phyloP scores from a whole-genome alignment of 2,329 filamentous ascomycete species.

The Stagonosporopsis cucurbitacearum region DNA sequence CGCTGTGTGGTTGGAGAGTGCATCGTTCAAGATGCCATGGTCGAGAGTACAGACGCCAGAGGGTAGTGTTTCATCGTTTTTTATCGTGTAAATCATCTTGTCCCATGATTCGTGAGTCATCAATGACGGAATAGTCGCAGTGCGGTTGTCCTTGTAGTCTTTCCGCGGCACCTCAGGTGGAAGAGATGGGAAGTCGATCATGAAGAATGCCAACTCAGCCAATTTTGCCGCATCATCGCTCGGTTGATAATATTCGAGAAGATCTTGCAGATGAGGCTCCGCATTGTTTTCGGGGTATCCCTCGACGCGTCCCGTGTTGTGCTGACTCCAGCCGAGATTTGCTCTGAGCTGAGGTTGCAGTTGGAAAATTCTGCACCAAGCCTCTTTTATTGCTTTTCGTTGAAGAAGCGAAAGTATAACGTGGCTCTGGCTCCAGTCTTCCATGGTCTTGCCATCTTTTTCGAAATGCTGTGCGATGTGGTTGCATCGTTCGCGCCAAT shows the following conservation, averaged over 20 bases:
- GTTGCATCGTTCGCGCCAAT: slow-evolving; percentile 68
- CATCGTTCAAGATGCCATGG: slow-evolving; percentile 1
- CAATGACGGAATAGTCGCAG: neutral
- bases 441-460: slow-evolving; percentile 56
- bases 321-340: slow-evolving; percentile 32
- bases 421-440: slow-evolving; percentile 70
- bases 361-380: slow-evolving; percentile 55
- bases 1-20: neutral
- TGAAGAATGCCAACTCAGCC: slow-evolving; percentile 32
- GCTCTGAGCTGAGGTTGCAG: slow-evolving; percentile 21
- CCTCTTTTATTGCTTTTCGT: slow-evolving; percentile 63
- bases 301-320: slow-evolving; percentile 36
- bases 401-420: slow-evolving; percentile 70
- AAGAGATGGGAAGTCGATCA: slow-evolving; percentile 15
- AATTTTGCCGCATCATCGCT: slow-evolving; percentile 26
- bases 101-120: slow-evolving; percentile 10
- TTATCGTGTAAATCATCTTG: slow-evolving; percentile 13
- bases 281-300: slow-evolving; percentile 36
- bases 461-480: slow-evolving; percentile 72
- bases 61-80: slow-evolving; percentile 16
- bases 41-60: slow-evolving; percentile 5
- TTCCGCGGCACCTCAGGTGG: slow-evolving; percentile 24
- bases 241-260: slow-evolving; percentile 35
- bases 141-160: slow-evolving; percentile 15
- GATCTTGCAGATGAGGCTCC: slow-evolving; percentile 35